These are phyloP conservation scores for Talaromyces verruculosus DNA, from an alignment of 2,329 filamentous ascomycete species.

Conservation along the genomic window DNA sequence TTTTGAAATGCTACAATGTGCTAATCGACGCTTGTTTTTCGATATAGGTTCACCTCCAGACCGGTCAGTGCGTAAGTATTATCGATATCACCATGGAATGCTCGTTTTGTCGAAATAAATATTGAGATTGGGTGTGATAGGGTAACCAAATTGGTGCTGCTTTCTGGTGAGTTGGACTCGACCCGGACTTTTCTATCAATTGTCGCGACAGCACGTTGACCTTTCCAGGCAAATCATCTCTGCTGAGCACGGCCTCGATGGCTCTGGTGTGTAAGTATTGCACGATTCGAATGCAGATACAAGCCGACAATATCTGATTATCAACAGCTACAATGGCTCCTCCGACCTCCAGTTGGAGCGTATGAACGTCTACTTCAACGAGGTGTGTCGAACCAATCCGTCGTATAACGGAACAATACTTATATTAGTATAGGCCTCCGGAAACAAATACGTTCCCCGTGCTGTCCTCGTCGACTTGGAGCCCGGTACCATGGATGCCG, in stretches of 20 bases:
- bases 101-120: background rate
- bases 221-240: slow-evolving; percentile 71
- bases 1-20: slow-evolving; percentile 28
- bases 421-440: slow-evolving; percentile 67
- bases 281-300: slow-evolving; percentile 17
- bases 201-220: slow-evolving; percentile 40
- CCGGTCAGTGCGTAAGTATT: slow-evolving; percentile 92
- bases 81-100: background rate
- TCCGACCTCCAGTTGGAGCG: slow-evolving; percentile 99
- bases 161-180: slow-evolving; percentile 69
- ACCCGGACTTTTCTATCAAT: background rate
- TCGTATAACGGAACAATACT: slow-evolving; percentile 13
- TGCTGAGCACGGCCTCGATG: slow-evolving; percentile 94
- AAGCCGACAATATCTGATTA: slow-evolving; percentile 22
- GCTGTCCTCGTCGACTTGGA: slow-evolving; percentile 99
- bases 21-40: slow-evolving; percentile 43
- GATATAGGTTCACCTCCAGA: slow-evolving; percentile 95
- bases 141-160: slow-evolving; percentile 99
- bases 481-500: slow-evolving; percentile 99
- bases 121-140: slow-evolving; percentile 51
- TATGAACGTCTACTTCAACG: slow-evolving; percentile 99
- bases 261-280: slow-evolving; percentile 81
- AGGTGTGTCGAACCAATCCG: slow-evolving; percentile 55
- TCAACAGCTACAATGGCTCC: slow-evolving; percentile 83
- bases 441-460: slow-evolving; percentile 99